Conservation (phyloP, 805 yeast species). For the Barnettozyma siamensis region DNA sequence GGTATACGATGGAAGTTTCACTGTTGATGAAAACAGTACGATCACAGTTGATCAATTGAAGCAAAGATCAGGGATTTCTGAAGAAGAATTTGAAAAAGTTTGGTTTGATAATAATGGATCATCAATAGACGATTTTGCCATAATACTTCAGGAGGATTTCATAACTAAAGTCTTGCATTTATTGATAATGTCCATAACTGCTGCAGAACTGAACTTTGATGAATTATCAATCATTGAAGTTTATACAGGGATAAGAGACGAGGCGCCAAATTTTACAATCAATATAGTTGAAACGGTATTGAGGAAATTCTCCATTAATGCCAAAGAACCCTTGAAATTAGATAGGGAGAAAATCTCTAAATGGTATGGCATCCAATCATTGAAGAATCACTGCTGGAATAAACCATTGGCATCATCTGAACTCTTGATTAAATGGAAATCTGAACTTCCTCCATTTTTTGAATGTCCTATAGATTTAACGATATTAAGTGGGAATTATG, state of each 20-base stretch:
- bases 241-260: slow-evolving; percentile 25
- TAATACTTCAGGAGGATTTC: slow-evolving; percentile 31
- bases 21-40: slow-evolving; percentile 3
- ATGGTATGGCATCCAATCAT: slow-evolving; percentile 60
- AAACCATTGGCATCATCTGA: slow-evolving; percentile 37
- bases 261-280: slow-evolving; percentile 30
- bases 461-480: slow-evolving; percentile 52
- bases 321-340: slow-evolving; percentile 29
- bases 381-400: slow-evolving; percentile 32
- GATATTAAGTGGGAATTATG: slow-evolving; percentile 50
- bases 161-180: slow-evolving; percentile 31
- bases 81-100: slow-evolving; percentile 40
- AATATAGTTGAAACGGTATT: slow-evolving; percentile 46
- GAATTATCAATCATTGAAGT: slow-evolving; percentile 28
- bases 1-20: slow-evolving; percentile 30
- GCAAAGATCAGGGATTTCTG: slow-evolving; percentile 48
- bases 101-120: slow-evolving; percentile 58
- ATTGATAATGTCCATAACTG: slow-evolving; percentile 33
- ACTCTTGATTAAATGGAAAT: slow-evolving; percentile 58
- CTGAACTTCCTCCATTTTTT: slow-evolving; percentile 57
- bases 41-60: slow-evolving; percentile 28
- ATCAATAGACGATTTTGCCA: slow-evolving; percentile 40
- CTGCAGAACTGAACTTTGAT: slow-evolving; percentile 27
- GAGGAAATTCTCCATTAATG: slow-evolving; percentile 36
- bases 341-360: slow-evolving; percentile 39